These are phyloP conservation scores for Rugonectria rugulosa DNA, from an alignment of 2,329 filamentous ascomycete genomes.

Conservation along the genomic window DNA sequence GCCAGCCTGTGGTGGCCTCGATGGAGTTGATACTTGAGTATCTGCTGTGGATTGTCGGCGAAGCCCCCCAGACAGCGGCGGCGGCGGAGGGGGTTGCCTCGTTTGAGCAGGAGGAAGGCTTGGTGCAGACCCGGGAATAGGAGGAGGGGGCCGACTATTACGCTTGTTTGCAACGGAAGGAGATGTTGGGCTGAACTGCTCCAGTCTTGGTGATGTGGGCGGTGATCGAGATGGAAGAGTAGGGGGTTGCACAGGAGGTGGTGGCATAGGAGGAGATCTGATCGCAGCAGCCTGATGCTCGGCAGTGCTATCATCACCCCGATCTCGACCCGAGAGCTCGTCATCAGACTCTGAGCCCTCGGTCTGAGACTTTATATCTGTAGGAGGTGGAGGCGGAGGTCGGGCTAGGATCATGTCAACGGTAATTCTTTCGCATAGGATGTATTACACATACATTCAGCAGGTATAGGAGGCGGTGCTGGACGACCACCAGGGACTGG, in stretches of 20 bases:
- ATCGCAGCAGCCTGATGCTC: slow-evolving; percentile 31
- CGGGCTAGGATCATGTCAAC: slow-evolving; percentile 59
- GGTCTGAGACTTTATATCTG: slow-evolving; percentile 69
- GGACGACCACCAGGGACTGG: slow-evolving; percentile 61
- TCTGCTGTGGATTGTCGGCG: slow-evolving; percentile 69
- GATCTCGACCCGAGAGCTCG: slow-evolving; percentile 71
- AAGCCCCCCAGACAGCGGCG: slow-evolving; percentile 59
- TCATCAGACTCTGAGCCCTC: slow-evolving; percentile 89
- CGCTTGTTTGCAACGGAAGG: slow-evolving; percentile 58
- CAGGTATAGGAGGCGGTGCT: slow-evolving; percentile 64
- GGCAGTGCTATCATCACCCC: slow-evolving; percentile 50
- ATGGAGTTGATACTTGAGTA: slow-evolving; percentile 52
- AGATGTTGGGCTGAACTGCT: slow-evolving; percentile 51
- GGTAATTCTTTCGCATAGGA: slow-evolving; percentile 34
- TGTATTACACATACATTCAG: slow-evolving; percentile 62
- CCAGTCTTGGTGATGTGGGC: slow-evolving; percentile 42
- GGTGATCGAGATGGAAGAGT: slow-evolving; percentile 43
- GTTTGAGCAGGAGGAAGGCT: slow-evolving; percentile 57
- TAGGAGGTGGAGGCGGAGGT: slow-evolving; percentile 61
- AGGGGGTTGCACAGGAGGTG: slow-evolving; percentile 44
- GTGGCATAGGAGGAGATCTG: slow-evolving; percentile 53
- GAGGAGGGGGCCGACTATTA: slow-evolving; percentile 64
- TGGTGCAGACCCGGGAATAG: slow-evolving; percentile 65
- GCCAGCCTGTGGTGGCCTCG: slow-evolving; percentile 52
- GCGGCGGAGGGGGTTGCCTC: slow-evolving; percentile 73